Evolutionary conservation across 306 rosid genomes (phyloP).

Genomic region (Glycine soja): DNA sequence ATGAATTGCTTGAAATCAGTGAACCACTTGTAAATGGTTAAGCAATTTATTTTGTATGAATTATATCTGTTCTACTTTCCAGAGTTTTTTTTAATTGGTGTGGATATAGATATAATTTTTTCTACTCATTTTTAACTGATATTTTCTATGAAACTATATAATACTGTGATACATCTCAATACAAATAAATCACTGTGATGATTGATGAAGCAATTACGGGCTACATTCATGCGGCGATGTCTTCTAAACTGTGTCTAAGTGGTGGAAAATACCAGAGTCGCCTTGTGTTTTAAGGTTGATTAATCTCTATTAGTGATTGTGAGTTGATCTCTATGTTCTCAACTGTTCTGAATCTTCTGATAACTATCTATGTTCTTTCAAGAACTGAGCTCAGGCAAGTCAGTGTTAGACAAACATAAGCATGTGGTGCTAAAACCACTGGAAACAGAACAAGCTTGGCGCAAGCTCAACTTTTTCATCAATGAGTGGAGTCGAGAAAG

Average conservation of each 20-base stretch:
- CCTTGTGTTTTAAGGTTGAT: neutral
- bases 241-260: neutral
- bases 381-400: neutral
- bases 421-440: neutral
- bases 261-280: neutral
- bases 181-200: constrained; percentile 19
- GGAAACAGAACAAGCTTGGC: neutral
- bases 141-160: constrained; percentile 20
- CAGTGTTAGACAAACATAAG: neutral
- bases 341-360: neutral
- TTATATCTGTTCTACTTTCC: constrained; percentile 20
- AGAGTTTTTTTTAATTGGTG: neutral
- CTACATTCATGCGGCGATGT: neutral
- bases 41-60: constrained; percentile 49
- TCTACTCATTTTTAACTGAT: constrained; percentile 28
- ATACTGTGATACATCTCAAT: constrained; percentile 13
- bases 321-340: neutral
- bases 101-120: constrained; percentile 36
- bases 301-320: neutral
- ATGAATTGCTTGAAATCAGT: constrained; percentile 84
- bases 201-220: neutral
- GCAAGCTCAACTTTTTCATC: neutral
- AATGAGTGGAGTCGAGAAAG: neutral
- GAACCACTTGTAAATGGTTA: constrained; percentile 76
- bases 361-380: neutral